These are phyloP conservation scores for Colletotrichum melonis DNA, from an alignment of 2,329 filamentous ascomycete genomes.

Conservation along the genomic window DNA sequence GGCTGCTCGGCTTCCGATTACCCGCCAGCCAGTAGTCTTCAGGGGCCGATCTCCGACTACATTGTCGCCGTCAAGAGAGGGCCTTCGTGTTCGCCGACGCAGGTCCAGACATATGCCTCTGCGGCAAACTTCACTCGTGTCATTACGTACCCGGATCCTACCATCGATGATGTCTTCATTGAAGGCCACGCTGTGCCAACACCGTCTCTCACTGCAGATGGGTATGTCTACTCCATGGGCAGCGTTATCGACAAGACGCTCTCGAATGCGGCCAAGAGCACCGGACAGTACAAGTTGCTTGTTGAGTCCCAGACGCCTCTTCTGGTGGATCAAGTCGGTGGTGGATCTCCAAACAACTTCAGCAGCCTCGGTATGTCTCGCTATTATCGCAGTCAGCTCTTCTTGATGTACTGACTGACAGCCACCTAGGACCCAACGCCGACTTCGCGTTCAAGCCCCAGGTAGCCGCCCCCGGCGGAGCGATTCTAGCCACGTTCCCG, in stretches of 20 bases:
- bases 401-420: neutral
- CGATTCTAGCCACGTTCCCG: constrained; percentile 49
- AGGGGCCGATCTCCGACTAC: neutral
- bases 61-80: constrained; percentile 14
- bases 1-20: constrained; percentile 23
- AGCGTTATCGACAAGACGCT: constrained; percentile 4
- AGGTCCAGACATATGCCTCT: constrained; percentile 10
- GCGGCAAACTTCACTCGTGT: constrained; percentile 26
- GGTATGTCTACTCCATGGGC: constrained; percentile 24
- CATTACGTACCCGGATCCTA: constrained; percentile 30
- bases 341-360: constrained; percentile 29
- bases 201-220: constrained; percentile 16
- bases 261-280: neutral
- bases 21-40: neutral
- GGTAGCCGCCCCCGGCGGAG: constrained; percentile 47
- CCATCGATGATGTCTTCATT: constrained; percentile 21
- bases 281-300: constrained; percentile 1
- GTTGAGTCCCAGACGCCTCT: constrained; percentile 6
- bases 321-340: constrained; percentile 21
- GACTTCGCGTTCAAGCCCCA: constrained; percentile 44
- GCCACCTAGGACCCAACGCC: constrained; percentile 4
- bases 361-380: constrained; percentile 25
- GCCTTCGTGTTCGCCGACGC: constrained; percentile 6
- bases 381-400: neutral
- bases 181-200: constrained; percentile 23